phyloP scores from a whole-genome alignment of 345 rosid genomes.

The Corchorus capsularis region DNA sequence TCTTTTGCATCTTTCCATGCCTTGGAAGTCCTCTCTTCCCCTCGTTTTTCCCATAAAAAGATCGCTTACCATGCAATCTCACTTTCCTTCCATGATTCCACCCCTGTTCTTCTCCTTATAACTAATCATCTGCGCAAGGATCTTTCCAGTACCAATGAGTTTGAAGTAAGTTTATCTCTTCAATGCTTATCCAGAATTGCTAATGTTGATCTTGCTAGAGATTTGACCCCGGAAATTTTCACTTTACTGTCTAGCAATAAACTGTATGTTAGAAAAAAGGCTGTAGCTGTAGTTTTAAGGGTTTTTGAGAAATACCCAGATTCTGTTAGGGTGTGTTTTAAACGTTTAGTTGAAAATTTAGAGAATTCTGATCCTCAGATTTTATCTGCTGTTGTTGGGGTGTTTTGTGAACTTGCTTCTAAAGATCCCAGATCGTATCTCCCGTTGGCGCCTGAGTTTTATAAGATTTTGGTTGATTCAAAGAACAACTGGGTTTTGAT shows the following conservation, averaged over 20 bases:
- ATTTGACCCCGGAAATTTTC: slow-evolving; percentile 81
- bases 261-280: slow-evolving; percentile 67
- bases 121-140: slow-evolving; percentile 91
- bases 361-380: slow-evolving; percentile 69
- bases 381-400: slow-evolving; percentile 73
- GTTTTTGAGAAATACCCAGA: slow-evolving; percentile 89
- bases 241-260: slow-evolving; percentile 70
- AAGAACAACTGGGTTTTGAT: slow-evolving; percentile 91
- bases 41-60: slow-evolving; percentile 69
- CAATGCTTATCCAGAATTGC: slow-evolving; percentile 78
- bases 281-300: slow-evolving; percentile 71
- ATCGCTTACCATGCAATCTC: slow-evolving; percentile 81
- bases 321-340: slow-evolving; percentile 83
- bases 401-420: slow-evolving; percentile 74
- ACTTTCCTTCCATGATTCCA: slow-evolving; percentile 78
- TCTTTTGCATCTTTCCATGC: slow-evolving; percentile 90
- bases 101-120: slow-evolving; percentile 77
- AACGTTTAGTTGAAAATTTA: slow-evolving; percentile 87
- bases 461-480: slow-evolving; percentile 77
- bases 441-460: slow-evolving; percentile 88
- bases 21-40: slow-evolving; percentile 80
- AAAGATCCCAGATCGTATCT: slow-evolving; percentile 78
- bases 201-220: slow-evolving; percentile 82
- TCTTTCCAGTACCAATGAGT: slow-evolving; percentile 61
- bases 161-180: slow-evolving; percentile 82